Evolutionary conservation across 345 rosid genomes (phyloP).

Genomic region (Clarkia xantiana): DNA sequence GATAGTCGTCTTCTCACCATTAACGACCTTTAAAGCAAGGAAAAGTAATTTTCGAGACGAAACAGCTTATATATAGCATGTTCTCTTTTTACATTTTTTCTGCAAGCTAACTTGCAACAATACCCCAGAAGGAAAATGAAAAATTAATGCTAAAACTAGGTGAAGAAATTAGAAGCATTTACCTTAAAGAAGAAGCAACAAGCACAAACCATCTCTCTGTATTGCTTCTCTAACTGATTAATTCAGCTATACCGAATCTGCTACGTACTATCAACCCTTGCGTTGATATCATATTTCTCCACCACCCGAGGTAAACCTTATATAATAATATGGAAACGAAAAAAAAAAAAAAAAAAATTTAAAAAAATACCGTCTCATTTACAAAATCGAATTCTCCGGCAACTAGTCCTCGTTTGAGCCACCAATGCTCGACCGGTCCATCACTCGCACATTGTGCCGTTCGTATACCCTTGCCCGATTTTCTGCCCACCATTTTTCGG

Average conservation of each 20-base stretch:
- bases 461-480: constrained; percentile 80
- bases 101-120: no score
- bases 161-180: neutral
- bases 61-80: no score
- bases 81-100: no score
- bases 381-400: constrained; percentile 9
- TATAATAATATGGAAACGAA: constrained; percentile 9
- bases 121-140: neutral
- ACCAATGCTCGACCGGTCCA: constrained; percentile 70
- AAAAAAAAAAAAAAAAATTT: constrained; percentile 1
- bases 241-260: constrained; percentile 4
- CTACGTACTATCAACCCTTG: no score
- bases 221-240: neutral
- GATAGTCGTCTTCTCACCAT: no score
- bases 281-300: neutral
- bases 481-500: constrained; percentile 97
- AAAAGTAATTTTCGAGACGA: no score
- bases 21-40: no score
- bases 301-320: constrained; percentile 17
- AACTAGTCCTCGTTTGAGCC: constrained; percentile 61
- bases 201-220: neutral
- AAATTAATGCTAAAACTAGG: neutral
- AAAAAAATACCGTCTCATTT: constrained; percentile 12
- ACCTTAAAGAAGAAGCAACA: neutral
- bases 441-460: constrained; percentile 70